phyloP scores from a whole-genome alignment of 1,284 basidiomycete genomes.

The Ustanciosporium gigantosporum region DNA sequence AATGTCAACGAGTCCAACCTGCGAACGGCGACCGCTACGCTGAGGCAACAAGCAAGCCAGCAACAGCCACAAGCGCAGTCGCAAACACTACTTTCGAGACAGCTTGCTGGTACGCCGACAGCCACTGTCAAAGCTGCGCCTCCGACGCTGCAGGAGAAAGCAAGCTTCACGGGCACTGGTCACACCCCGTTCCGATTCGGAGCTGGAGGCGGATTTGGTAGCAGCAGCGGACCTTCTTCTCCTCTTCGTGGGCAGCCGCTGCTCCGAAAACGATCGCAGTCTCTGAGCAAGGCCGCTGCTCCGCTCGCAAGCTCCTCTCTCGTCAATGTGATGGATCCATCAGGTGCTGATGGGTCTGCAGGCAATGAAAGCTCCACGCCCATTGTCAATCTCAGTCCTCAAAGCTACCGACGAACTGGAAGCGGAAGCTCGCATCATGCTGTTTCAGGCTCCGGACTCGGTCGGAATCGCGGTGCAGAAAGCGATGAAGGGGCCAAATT shows the following conservation, averaged over 20 bases:
- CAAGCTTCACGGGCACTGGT: conserved; percentile 49
- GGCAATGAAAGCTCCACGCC: not conserved
- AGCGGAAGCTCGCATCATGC: not conserved
- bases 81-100: too few relatives aligned
- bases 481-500: not conserved
- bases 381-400: not conserved
- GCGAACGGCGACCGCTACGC: conserved; percentile 5
- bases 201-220: conserved; percentile 27
- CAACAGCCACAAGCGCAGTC: not conserved
- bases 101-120: too few relatives aligned
- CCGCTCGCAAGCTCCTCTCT: not conserved
- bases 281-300: not conserved
- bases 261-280: not conserved
- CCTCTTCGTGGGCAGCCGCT: not conserved
- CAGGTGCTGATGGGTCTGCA: not conserved
- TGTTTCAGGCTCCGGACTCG: not conserved
- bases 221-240: not conserved
- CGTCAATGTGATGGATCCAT: not conserved
- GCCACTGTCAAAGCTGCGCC: conserved; percentile 10
- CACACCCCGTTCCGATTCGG: conserved; percentile 57
- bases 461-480: not conserved
- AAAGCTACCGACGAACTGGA: not conserved
- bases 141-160: conserved; percentile 17
- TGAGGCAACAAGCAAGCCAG: not conserved
- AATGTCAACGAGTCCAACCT: conserved; percentile 6